Evolutionary conservation across 1,284 basidiomycete species (phyloP), one percentile per base, ranked within the genome.

Genomic region (Malassezia sp.): DNA sequence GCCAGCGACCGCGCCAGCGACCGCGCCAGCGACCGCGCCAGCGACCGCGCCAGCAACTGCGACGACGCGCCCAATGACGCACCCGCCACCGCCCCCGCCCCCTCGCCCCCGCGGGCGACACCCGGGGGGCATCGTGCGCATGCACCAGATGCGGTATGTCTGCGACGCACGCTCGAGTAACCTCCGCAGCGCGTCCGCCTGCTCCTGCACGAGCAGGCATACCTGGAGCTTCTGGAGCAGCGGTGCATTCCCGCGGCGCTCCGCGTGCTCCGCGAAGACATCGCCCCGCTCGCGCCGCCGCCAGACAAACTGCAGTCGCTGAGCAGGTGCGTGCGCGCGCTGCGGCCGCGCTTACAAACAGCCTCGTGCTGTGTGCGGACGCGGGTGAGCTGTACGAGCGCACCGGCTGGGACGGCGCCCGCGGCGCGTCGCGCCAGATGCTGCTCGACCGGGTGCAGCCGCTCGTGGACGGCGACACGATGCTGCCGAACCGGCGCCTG

Each of bases 171-270:
- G n/a, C n/a, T n/a, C n/a, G n/a, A n/a, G n/a, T n/a, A n/a, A n/a
- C n/a, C n/a, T n/a, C n/a, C n/a, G n/a, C n/a, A n/a, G n/a, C n/a
- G n/a, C 60, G 82, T 85, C 17, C 81, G 77, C 54, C 93, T 91
- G 71, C 74, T 90, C 54, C 83, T 97, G 48, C 82, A 82, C 49
- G 83, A 85, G 72, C 91, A 97, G 76, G 90, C 93, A 73, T 97
- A 95, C 71, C 77, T 97, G 33, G 91, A 97, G 67, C 76, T 86
- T n/a, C 76, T 97, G 38, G 91, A 96, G 64, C 76, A 79, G 2
- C 78, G 79, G 52, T 82, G 83, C 71, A 83, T 81, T 10, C 84
- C 85, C 42, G 78, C 79, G 57, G 91, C 93, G 9, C 73, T 97
- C 30, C 78, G 81, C 30, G 83, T 93, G 4, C 74, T 97, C 38